Base-by-base conservation (phyloP, 75 land plant species). In the Chamaecyparis obtusa region DNA sequence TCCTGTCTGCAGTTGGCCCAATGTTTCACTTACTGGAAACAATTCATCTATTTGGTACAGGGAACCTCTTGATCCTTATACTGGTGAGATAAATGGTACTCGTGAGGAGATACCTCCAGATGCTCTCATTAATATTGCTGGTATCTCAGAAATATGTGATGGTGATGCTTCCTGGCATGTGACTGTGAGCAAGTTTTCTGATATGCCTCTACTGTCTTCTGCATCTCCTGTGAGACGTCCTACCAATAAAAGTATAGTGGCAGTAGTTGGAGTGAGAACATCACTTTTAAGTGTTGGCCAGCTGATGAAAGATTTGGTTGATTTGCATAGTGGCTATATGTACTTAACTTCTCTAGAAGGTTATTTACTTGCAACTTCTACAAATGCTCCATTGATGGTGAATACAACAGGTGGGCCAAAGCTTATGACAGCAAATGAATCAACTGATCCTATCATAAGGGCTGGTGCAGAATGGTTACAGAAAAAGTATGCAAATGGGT, bases 91-190 rank as follows among this genome's bases (percentile, higher is more conserved):
- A 24, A 90, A 74, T 48, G 93, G 93, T 49, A 86, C 88, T 39
- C 54, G 86, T 54, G 88, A 44, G 54, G 49, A 36, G 69, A 91
- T 91, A 44, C 93, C 90, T 37, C 91, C 97, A 35, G 94, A 91
- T 60, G 93, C 92, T 81, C 86, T 93, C 5, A 91, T 92, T 3
- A 90, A 93, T 41, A 92, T 94, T 84, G 94, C 92, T 56, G 93
- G 92, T 24, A 83, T 92, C 49, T 93, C 95, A 35, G 86, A 89
- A 78, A 89, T 96, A 39, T 92, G 91, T 82, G 91, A 91, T 87
- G 95, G 94, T 32, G 89, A 85, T 13, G 94, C 96, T 37, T 87
- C 96, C 41, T 96, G 97, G 97, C 95, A 93, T 90, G 92, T 95
- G 5, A 85, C 95, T 24, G 96, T 96, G 4, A 93, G 94, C 91